Evolutionary conservation across 208 protist species (phyloP).

Genomic region (Leptomonas pyrrhocoris): DNA sequence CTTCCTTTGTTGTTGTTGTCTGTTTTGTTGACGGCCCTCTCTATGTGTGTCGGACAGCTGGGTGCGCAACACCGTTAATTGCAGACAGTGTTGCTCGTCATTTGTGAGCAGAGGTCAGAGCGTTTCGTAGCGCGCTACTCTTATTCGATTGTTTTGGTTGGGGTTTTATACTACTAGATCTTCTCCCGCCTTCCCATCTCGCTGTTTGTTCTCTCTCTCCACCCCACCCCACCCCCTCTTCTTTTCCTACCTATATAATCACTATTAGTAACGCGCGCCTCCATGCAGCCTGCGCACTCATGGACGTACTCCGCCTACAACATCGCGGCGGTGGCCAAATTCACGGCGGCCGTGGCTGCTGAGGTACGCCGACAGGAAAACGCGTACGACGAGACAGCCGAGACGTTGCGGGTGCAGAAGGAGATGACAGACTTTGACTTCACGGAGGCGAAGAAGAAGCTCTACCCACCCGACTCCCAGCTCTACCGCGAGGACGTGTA

Average conservation of each 20-base stretch:
- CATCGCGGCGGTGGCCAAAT: slow-evolving; percentile 6
- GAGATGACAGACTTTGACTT: neutral
- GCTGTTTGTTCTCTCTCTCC: too few relatives aligned
- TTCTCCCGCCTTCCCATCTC: too few relatives aligned
- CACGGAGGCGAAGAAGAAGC: neutral
- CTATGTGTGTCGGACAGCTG: too few relatives aligned
- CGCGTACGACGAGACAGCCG: slow-evolving; percentile 16
- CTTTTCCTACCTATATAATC: slow-evolving; percentile 8
- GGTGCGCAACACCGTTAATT: too few relatives aligned
- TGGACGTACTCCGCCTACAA: slow-evolving; percentile 32
- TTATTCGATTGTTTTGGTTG: too few relatives aligned
- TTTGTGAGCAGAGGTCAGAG: too few relatives aligned
- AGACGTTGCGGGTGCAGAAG: slow-evolving; percentile 9
- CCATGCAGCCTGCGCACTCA: slow-evolving; percentile 3
- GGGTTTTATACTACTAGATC: too few relatives aligned
- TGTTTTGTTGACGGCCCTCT: too few relatives aligned
- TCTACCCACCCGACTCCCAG: slow-evolving; percentile 10
- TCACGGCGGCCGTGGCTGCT: slow-evolving; percentile 20
- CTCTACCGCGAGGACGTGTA: slow-evolving; percentile 7
- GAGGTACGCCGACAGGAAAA: slow-evolving; percentile 53
- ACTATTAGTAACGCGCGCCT: neutral
- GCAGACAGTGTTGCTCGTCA: too few relatives aligned
- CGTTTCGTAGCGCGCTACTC: too few relatives aligned
- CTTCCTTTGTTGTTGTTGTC: neutral
- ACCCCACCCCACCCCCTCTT: neutral